phyloP scores from a whole-genome alignment of 179 eudicot species.

The Pouteria campechiana region DNA sequence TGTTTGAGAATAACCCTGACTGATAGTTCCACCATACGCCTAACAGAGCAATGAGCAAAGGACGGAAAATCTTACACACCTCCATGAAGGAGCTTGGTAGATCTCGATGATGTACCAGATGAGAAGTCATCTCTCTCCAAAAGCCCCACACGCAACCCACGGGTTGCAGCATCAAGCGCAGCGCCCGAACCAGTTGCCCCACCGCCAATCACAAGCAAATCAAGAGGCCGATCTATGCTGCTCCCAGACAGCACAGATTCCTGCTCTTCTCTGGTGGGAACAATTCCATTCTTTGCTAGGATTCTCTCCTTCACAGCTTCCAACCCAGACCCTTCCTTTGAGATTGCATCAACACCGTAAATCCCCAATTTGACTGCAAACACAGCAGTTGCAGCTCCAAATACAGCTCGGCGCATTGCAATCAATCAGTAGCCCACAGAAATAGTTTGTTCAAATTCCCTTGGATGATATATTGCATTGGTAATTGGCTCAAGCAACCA shows the following conservation, averaged over 20 bases:
- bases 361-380: no score
- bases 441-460: no score
- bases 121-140: conserved; percentile 95
- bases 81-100: conserved; percentile 93
- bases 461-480: no score
- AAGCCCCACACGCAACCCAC: conserved; percentile 90
- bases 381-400: no score
- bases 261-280: conserved; percentile 45
- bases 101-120: conserved; percentile 90
- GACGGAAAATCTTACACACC: conserved; percentile 23
- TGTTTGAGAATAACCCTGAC: not conserved
- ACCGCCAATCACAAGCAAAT: conserved; percentile 80
- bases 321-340: conserved; percentile 12
- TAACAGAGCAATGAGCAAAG: not conserved
- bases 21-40: not conserved
- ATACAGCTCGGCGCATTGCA: no score
- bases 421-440: no score
- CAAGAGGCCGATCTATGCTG: conserved; percentile 48
- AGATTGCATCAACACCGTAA: no score
- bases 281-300: conserved; percentile 37
- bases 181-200: conserved; percentile 96
- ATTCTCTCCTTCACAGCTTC: conserved; percentile 33
- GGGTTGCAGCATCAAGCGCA: conserved; percentile 79
- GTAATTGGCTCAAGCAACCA: no score
- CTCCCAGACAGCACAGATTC: conserved; percentile 44